These are phyloP conservation scores for Botrytis sinoallii DNA, from an alignment of 2,329 filamentous ascomycete genomes.

Conservation along the genomic window DNA sequence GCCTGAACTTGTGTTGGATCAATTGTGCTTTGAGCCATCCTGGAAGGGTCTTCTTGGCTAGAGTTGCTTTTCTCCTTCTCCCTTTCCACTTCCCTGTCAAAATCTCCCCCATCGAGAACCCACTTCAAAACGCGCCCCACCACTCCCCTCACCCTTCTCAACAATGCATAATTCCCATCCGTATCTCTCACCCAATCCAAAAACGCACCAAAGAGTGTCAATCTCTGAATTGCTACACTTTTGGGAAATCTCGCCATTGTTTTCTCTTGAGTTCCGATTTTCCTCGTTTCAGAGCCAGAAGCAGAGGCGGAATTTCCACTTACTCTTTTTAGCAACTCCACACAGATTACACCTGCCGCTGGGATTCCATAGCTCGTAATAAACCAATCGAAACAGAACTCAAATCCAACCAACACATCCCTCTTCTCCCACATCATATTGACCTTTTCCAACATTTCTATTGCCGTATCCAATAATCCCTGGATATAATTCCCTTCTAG, in stretches of 20 bases:
- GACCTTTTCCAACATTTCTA: conserved; percentile 33
- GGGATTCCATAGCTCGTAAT: conserved; percentile 33
- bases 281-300: not conserved
- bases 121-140: conserved; percentile 2
- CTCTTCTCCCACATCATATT: conserved; percentile 35
- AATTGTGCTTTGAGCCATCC: not conserved
- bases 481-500: conserved; percentile 27
- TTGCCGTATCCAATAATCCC: conserved; percentile 31
- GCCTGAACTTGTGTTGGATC: not conserved
- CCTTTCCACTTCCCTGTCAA: not conserved
- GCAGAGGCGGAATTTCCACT: not conserved
- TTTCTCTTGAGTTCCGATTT: not conserved
- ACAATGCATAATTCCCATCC: conserved; percentile 34
- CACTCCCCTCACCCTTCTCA: conserved; percentile 10
- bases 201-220: conserved; percentile 36
- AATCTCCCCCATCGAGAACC: not conserved
- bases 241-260: conserved; percentile 27
- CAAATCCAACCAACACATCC: conserved; percentile 30
- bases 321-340: conserved; percentile 33
- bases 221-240: conserved; percentile 33
- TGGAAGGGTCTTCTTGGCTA: not conserved
- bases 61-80: not conserved
- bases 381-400: conserved; percentile 33
- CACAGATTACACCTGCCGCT: conserved; percentile 33
- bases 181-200: conserved; percentile 36